Conservation (phyloP, 225 moss, liverwort and hornwort species). For the Physcomitrellopsis africana region DNA sequence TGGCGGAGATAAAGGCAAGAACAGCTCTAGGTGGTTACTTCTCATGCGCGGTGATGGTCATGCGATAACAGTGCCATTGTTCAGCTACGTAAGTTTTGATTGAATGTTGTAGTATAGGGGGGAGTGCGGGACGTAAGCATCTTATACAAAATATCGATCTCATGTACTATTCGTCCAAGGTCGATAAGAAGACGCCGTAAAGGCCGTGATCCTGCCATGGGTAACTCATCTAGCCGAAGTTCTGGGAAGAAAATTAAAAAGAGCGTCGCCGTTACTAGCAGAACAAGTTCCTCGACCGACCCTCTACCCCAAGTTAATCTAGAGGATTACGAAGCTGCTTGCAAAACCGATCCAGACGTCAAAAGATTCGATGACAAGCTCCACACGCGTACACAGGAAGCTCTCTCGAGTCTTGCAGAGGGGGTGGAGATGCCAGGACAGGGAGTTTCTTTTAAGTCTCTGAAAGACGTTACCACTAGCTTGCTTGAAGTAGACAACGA, state of each 20-base stretch:
- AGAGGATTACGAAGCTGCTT: constrained; percentile 63
- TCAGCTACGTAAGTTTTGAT: too few relatives aligned
- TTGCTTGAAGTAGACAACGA: constrained; percentile 77
- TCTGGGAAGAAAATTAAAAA: constrained; percentile 22
- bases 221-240: constrained; percentile 34
- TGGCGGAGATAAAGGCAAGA: constrained; percentile 30
- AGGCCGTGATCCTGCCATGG: constrained; percentile 32
- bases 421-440: constrained; percentile 60
- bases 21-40: neutral
- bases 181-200: neutral
- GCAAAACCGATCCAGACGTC: constrained; percentile 69
- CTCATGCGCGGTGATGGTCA: neutral
- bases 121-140: neutral
- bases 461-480: constrained; percentile 73
- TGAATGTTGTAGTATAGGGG: too few relatives aligned
- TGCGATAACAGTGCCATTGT: too few relatives aligned
- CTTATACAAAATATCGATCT: neutral
- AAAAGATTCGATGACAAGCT: constrained; percentile 70
- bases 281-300: constrained; percentile 31
- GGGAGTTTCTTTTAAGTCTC: constrained; percentile 67
- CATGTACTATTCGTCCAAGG: neutral
- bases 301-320: constrained; percentile 48
- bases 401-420: constrained; percentile 63
- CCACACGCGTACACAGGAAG: constrained; percentile 62
- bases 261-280: constrained; percentile 19